Conservation (phyloP, 139 green algal species). For the Volvox africanus region DNA sequence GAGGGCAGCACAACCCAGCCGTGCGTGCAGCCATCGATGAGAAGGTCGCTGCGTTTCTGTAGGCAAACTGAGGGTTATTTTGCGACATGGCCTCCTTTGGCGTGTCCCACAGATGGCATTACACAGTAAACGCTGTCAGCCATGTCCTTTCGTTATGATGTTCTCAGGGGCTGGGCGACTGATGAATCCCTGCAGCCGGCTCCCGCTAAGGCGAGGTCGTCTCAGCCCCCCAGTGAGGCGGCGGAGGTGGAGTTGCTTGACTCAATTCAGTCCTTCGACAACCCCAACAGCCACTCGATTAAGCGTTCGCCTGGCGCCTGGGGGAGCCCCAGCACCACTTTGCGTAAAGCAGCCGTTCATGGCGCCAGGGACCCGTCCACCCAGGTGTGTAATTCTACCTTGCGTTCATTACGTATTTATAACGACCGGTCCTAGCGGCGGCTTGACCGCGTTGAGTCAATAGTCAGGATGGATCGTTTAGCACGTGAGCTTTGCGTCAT, state of each 20-base stretch:
- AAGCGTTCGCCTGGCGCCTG: slow-evolving; percentile 4
- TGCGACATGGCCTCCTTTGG: too few species aligned
- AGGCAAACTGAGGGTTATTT: too few species aligned
- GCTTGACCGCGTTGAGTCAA: too few species aligned
- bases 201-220: not conserved
- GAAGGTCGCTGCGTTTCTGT: too few species aligned
- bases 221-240: not conserved
- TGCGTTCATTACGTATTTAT: too few species aligned
- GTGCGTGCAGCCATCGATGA: too few species aligned
- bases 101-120: too few species aligned
- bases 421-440: too few species aligned
- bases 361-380: not conserved
- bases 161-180: slow-evolving; percentile 27
- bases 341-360: slow-evolving; percentile 4
- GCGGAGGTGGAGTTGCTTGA: slow-evolving; percentile 4
- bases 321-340: not conserved
- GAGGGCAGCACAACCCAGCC: too few species aligned
- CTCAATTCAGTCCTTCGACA: slow-evolving; percentile 42
- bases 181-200: slow-evolving; percentile 27
- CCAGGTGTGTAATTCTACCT: too few species aligned
- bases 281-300: slow-evolving; percentile 10
- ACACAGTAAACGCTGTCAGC: too few species aligned
- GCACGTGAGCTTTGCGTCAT: not conserved
- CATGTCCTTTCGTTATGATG: not conserved
- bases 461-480: too few species aligned